These are phyloP conservation scores for Plectosphaerella sp. DNA, from an alignment of 2,329 filamentous ascomycete species.

Conservation along the genomic window DNA sequence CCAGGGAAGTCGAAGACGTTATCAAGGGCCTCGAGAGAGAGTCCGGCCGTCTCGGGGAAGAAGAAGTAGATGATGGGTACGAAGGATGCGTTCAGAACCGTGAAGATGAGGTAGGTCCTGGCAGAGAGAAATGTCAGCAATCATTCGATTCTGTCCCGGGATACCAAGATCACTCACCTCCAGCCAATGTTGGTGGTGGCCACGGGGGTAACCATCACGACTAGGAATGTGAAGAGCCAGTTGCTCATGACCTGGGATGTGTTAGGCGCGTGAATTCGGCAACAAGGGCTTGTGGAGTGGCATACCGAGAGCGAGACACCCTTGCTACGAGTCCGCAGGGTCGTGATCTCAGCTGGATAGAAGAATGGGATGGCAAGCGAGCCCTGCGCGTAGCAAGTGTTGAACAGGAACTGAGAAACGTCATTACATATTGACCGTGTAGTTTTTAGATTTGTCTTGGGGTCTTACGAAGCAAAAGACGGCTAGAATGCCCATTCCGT, in stretches of 20 bases:
- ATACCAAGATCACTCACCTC: constrained; percentile 2
- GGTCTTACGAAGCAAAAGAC: constrained; percentile 49
- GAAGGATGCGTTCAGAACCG: constrained; percentile 19
- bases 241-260: constrained; percentile 46
- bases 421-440: no score
- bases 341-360: constrained; percentile 51
- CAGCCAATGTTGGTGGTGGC: constrained; percentile 55
- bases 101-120: constrained; percentile 22
- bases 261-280: no score
- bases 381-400: constrained; percentile 63
- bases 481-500: constrained; percentile 59
- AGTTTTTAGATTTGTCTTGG: no score
- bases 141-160: not conserved
- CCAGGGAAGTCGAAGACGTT: not conserved
- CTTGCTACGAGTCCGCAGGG: constrained; percentile 40
- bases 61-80: constrained; percentile 24
- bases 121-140: not conserved
- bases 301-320: constrained; percentile 42
- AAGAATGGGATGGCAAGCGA: constrained; percentile 62
- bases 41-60: constrained; percentile 23
- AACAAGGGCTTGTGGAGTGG: no score
- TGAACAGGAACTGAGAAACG: constrained; percentile 52
- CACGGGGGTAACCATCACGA: constrained; percentile 60
- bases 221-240: constrained; percentile 47
- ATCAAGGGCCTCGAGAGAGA: not conserved